These are phyloP conservation scores for Perkinsus olseni DNA, from an alignment of 169 alveolate genomes.

Conservation along the genomic window DNA sequence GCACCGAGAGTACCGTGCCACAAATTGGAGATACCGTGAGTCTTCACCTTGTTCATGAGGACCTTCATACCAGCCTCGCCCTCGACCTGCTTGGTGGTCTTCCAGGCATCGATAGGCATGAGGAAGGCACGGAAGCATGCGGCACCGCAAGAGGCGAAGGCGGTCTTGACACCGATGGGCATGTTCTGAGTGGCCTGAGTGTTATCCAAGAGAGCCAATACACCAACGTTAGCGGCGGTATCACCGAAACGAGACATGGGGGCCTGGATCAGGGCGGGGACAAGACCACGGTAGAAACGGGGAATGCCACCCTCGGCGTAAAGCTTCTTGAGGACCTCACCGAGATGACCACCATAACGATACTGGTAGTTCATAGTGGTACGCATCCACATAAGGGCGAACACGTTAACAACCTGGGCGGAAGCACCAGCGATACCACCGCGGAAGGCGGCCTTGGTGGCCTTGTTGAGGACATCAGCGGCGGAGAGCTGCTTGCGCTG, in stretches of 20 bases:
- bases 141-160: slow-evolving; percentile 55
- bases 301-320: slow-evolving; percentile 59
- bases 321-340: slow-evolving; percentile 31
- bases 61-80: slow-evolving; percentile 50
- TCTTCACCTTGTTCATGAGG: slow-evolving; percentile 42
- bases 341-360: slow-evolving; percentile 46
- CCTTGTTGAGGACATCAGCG: not conserved
- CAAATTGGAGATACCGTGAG: slow-evolving; percentile 41
- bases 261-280: slow-evolving; percentile 64
- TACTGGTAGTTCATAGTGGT: slow-evolving; percentile 75
- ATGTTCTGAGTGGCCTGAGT: slow-evolving; percentile 33
- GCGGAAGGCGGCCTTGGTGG: slow-evolving; percentile 16
- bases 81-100: slow-evolving; percentile 65
- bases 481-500: not conserved
- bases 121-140: slow-evolving; percentile 55
- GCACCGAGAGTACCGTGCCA: slow-evolving; percentile 60
- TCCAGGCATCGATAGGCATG: slow-evolving; percentile 63
- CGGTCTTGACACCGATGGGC: slow-evolving; percentile 55
- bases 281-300: slow-evolving; percentile 62
- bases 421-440: slow-evolving; percentile 64
- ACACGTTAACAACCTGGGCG: slow-evolving; percentile 64
- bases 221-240: slow-evolving; percentile 62
- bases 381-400: slow-evolving; percentile 72
- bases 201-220: slow-evolving; percentile 41
- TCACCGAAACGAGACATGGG: slow-evolving; percentile 73